phyloP scores from a whole-genome alignment of 495 filamentous ascomycete species.

The Letharia lupina region DNA sequence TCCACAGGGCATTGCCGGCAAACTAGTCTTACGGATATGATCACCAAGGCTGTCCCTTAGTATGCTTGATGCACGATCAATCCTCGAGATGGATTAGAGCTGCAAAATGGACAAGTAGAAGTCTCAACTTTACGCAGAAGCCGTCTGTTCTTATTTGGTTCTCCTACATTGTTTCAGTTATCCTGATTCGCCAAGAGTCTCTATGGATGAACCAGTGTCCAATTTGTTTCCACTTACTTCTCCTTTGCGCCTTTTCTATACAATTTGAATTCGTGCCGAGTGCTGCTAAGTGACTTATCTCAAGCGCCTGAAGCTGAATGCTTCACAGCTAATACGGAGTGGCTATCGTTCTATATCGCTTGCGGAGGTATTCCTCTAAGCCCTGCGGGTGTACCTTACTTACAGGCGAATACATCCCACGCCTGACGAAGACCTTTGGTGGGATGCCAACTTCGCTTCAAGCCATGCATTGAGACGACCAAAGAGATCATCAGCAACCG shows the following conservation, averaged over 20 bases:
- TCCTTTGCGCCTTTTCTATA: background rate
- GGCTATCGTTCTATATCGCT: background rate
- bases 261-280: background rate
- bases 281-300: background rate
- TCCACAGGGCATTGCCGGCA: too few relatives aligned
- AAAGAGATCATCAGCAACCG: background rate
- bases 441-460: conserved; percentile 1
- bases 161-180: background rate
- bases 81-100: background rate
- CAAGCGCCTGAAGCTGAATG: conserved; percentile 2
- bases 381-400: background rate
- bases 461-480: background rate
- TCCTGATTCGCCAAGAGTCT: background rate
- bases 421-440: background rate
- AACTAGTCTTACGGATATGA: background rate
- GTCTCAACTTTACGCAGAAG: background rate
- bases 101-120: background rate
- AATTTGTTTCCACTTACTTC: background rate
- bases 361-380: background rate
- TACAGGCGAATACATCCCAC: background rate
- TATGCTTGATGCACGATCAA: background rate
- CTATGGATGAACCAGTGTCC: background rate
- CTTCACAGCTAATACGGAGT: background rate
- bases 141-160: background rate
- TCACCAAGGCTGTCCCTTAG: background rate